Conservation (phyloP, 2,329 filamentous ascomycete genomes). For the Pseudocercospora eumusae region DNA sequence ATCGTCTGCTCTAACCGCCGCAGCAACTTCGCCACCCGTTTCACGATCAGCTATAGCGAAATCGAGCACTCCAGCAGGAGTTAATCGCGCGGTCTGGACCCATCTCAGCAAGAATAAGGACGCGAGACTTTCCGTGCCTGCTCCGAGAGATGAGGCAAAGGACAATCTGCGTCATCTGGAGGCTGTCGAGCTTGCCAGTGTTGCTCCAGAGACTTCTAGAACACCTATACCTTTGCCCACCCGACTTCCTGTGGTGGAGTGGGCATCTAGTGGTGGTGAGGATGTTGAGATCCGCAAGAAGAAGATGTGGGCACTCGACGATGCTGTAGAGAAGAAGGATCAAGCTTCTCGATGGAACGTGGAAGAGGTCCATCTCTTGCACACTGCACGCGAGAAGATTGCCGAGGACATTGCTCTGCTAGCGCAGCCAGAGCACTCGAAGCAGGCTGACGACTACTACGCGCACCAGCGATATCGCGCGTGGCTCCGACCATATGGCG, state of each 20-base stretch:
- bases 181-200: neutral
- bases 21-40: neutral
- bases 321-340: slow-evolving; percentile 1
- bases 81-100: neutral
- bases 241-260: neutral
- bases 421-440: neutral
- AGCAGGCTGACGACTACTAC: neutral
- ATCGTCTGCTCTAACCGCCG: neutral
- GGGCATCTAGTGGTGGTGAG: neutral
- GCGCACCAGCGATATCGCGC: neutral
- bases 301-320: neutral
- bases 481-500: slow-evolving; percentile 1
- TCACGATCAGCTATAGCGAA: neutral
- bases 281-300: neutral
- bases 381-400: neutral
- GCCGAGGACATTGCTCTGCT: slow-evolving; percentile 1
- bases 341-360: neutral
- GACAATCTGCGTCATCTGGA: neutral
- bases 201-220: neutral
- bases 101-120: neutral
- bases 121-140: neutral
- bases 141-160: neutral
- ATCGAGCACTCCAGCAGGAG: neutral
- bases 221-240: neutral
- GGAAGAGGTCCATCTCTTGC: neutral